Evolutionary conservation across 495 filamentous ascomycete genomes (phyloP), one percentile per base, ranked within the genome.

Genomic region (Aspergillus ellipticus): DNA sequence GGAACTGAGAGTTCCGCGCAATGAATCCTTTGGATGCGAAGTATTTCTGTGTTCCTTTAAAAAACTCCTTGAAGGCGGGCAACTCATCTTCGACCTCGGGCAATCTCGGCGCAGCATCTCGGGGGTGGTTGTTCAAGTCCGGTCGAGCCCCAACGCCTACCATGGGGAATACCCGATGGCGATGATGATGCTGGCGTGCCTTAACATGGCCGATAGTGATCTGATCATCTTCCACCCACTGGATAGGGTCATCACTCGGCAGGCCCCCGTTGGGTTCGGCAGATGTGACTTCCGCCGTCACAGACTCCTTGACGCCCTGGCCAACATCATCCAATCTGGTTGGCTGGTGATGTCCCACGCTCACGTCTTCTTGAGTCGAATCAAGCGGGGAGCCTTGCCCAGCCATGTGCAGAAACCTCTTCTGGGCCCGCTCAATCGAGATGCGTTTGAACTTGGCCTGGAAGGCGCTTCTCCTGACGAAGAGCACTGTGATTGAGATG

Each of bases 1-100:
- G 79, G 64, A 94, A 91, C 57, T 87, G 85, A 10, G 83, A 85
- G 67, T 93, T 93, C 16, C 88, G 79, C 2, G 85, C 83, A 17
- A 87, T 75, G 37, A 72, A 60, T 9, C 75, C 80, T 26, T 72
- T 73, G 3, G 72, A 74, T 2, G 64, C 55, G 42, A 80, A 74
- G 41, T 70, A 73, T 47, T 71, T 75, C 35, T 73, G 70, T 13
- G 66, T 66, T 21, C 62, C 67, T 22, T 59, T 64, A 8, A 68
- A 35, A 19, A 70, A 61, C 2, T 58, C 64, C 42, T 71, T 69
- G 6, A 66, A 41, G 1, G 58, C 63, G 8, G 62, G 64, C 6
- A 56, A 16, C 4, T 62, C 49, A 11, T 57, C 61, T 17, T 70
- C 57, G 21, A 51, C 47, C 0, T 65, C 37, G n/a, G 63, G 51